Evolutionary conservation across 306 rosid species (phyloP).

Genomic region (Vigna radiata): DNA sequence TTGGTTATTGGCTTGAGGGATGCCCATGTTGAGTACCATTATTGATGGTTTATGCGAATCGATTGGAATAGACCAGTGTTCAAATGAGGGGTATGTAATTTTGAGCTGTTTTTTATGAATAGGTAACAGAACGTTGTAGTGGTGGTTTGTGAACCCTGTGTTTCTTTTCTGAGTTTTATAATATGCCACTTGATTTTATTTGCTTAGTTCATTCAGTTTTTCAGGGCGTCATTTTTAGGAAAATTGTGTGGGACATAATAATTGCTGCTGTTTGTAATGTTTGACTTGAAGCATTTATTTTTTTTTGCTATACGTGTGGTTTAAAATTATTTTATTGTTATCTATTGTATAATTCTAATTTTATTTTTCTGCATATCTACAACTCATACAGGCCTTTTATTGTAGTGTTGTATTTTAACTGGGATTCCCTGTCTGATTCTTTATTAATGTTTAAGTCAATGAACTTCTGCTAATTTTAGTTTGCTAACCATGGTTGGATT

Average conservation of each 20-base stretch:
- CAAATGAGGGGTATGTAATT: not conserved
- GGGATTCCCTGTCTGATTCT: not conserved
- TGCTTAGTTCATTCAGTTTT: not conserved
- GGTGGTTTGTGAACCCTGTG: no score
- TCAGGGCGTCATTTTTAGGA: not conserved
- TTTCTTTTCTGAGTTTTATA: no score
- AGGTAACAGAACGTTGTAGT: not conserved
- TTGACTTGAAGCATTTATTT: not conserved
- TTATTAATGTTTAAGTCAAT: conserved; percentile 1
- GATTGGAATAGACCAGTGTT: conserved; percentile 1
- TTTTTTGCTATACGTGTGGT: not conserved
- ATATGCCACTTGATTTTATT: not conserved
- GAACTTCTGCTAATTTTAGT: not conserved
- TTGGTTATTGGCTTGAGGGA: not conserved
- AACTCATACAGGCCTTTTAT: not conserved
- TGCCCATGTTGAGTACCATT: not conserved
- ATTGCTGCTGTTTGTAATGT: not conserved
- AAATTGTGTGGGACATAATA: not conserved
- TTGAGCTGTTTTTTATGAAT: not conserved
- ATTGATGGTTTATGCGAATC: not conserved
- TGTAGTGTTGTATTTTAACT: not conserved
- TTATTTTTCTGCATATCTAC: not conserved
- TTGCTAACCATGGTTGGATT: not conserved
- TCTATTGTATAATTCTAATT: not conserved
- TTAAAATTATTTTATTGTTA: not conserved